Evolutionary conservation across 2,329 filamentous ascomycete genomes (phyloP), one percentile per base, ranked within the genome.

Genomic region (Colletotrichum endophyticum): DNA sequence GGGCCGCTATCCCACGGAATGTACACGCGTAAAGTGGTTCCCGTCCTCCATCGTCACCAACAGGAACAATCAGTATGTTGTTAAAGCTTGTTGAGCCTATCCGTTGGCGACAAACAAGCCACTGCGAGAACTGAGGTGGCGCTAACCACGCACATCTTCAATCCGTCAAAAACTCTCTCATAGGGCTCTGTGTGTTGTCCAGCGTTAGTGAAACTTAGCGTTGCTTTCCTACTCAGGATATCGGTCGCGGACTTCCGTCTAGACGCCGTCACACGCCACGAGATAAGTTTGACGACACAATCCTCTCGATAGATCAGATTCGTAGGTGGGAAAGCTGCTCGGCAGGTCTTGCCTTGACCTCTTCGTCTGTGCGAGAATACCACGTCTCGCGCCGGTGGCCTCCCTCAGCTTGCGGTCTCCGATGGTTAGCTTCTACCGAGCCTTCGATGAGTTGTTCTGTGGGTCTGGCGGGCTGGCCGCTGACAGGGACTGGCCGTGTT

Each of bases 381-480:
- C 69, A 39, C 64, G 36, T 66, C 44, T 76, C 64, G 39, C 64
- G 64, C 64, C 34, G 70, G 66, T 76, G 74, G 66, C 74, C 64
- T 74, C 74, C 64, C 44, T 68, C 36, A 75, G 25, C 70, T 34
- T 63, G 53, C 44, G n/a, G 66, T 74, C n/a, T 80, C 53, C 61
- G 62, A 62, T 63, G 53, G 66, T 44, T 63, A 56, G 72, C 66
- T 78, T 78, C 72, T 69, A 73, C 63, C 78, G 79, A 78, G 80
- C 77, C 80, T 87, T 87, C 86, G 83, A 86, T 81, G 81, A 82
- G 81, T 83, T 84, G 82, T 87, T 87, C 86, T 84, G 82, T 87
- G 84, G 85, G 76, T 73, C 67, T 75, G 78, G 78, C 83, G 81
- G 82, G 76, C 76, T 80, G 78, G 64, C 82, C 82, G 81, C 78